Evolutionary conservation across 192 early-diverging fungal genomes (phyloP).

Genomic region (Podila verticillata): DNA sequence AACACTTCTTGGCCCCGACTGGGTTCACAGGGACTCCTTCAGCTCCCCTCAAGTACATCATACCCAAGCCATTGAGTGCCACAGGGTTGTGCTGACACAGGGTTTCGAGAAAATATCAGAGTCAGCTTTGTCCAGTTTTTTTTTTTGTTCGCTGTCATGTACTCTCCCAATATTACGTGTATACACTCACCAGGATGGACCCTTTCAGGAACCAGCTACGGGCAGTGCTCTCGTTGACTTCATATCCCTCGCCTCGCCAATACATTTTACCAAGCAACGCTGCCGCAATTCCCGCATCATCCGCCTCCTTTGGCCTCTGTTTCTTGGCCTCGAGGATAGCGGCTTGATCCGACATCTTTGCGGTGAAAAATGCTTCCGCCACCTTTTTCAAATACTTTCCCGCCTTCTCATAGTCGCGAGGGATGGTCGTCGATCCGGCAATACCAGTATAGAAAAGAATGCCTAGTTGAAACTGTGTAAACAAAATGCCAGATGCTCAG

Average conservation of each 20-base stretch:
- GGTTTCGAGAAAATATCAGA: neutral
- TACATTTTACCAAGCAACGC: slow-evolving; percentile 89
- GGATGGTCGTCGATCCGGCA: slow-evolving; percentile 44
- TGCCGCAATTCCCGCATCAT: slow-evolving; percentile 75
- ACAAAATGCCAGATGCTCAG: too few species aligned
- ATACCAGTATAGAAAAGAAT: slow-evolving; percentile 85
- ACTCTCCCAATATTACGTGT: too few species aligned
- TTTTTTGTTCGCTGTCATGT: too few species aligned
- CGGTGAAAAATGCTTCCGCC: slow-evolving; percentile 57
- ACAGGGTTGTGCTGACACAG: slow-evolving; percentile 62
- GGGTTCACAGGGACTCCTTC: slow-evolving; percentile 54
- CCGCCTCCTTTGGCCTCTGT: slow-evolving; percentile 12
- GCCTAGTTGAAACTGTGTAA: slow-evolving; percentile 77
- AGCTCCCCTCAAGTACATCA: slow-evolving; percentile 80
- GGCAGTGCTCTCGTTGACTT: slow-evolving; percentile 67
- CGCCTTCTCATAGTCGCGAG: slow-evolving; percentile 70
- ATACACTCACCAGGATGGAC: slow-evolving; percentile 53
- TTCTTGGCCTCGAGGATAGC: slow-evolving; percentile 12
- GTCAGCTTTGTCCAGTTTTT: neutral
- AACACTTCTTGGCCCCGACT: slow-evolving; percentile 70
- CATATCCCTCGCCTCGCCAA: slow-evolving; percentile 89
- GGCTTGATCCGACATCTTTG: slow-evolving; percentile 26
- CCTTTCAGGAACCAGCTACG: slow-evolving; percentile 82
- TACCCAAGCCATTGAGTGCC: slow-evolving; percentile 81
- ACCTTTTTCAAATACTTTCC: slow-evolving; percentile 66